Percentiles rank a stretch among this genome's conserved stretches.
These are phyloP conservation scores for Raffaelea deltoideospora DNA, from an alignment of 2,329 filamentous ascomycete species.

Conservation along the genomic window DNA sequence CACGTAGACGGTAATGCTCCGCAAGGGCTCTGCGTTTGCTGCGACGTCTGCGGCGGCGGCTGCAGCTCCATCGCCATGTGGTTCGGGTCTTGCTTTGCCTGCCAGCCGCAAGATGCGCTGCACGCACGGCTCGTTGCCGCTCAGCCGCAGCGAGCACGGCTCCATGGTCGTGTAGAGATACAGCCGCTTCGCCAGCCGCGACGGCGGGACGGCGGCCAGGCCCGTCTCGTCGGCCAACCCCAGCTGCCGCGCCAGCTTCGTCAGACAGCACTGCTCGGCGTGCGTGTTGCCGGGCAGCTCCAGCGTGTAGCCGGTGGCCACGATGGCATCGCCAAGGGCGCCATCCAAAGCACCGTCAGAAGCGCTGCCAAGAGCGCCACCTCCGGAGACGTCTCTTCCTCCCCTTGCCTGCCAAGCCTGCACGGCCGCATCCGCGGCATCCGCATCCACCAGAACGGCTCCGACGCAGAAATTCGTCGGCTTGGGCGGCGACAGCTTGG, in stretches of 20 bases:
- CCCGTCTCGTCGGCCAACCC: conserved; percentile 38
- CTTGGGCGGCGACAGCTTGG: conserved; percentile 65
- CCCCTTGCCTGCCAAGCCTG: too few relatives aligned
- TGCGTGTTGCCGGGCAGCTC: conserved; percentile 90
- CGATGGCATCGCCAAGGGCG: conserved; percentile 22
- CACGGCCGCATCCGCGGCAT: too few relatives aligned
- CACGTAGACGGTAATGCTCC: conserved; percentile 52
- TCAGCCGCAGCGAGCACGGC: conserved; percentile 60
- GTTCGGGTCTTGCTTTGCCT: conserved; percentile 30
- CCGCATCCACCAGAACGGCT: conserved; percentile 59
- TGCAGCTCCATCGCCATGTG: too few relatives aligned
- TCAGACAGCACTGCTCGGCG: conserved; percentile 82
- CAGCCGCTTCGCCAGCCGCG: conserved; percentile 18
- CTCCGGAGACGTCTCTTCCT: too few relatives aligned
- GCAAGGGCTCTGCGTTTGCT: too few relatives aligned
- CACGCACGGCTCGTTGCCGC: conserved; percentile 62
- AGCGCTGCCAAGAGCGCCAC: too few relatives aligned
- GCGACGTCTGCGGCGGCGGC: not conserved
- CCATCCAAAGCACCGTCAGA: too few relatives aligned
- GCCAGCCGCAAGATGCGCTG: conserved; percentile 57
- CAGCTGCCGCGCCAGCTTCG: conserved; percentile 47
- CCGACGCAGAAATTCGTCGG: conserved; percentile 91
- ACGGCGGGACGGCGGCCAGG: conserved; percentile 13
- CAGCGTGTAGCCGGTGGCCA: conserved; percentile 78
- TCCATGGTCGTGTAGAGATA: conserved; percentile 89